phyloP scores from a whole-genome alignment of 2,329 filamentous ascomycete species.

The Rhinocladiella mackenziei region DNA sequence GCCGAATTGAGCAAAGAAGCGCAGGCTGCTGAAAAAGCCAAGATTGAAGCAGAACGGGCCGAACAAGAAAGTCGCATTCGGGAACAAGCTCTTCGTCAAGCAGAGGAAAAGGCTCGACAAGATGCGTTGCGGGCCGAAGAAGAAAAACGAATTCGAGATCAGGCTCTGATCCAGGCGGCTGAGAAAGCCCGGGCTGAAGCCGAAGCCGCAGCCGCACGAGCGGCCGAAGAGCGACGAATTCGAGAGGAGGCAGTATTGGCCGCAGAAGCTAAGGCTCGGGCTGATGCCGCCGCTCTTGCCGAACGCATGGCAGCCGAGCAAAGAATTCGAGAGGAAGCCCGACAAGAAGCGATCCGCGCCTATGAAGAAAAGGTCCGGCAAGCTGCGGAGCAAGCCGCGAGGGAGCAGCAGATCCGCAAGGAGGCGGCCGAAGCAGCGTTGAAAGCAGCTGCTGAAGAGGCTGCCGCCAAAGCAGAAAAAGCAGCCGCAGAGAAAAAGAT shows the following conservation, averaged over 20 bases:
- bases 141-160: constrained; percentile 33
- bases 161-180: constrained; percentile 29
- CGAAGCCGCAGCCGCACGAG: constrained; percentile 45
- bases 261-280: constrained; percentile 24
- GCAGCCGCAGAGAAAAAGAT: constrained; percentile 37
- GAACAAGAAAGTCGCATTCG: constrained; percentile 34
- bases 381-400: constrained; percentile 26
- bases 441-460: constrained; percentile 43
- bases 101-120: constrained; percentile 23
- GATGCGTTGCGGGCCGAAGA: constrained; percentile 36
- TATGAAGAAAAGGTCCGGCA: constrained; percentile 23
- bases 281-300: constrained; percentile 34
- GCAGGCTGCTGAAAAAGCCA: constrained; percentile 42
- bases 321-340: constrained; percentile 25
- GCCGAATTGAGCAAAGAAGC: constrained; percentile 22
- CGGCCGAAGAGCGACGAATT: constrained; percentile 33
- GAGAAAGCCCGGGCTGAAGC: constrained; percentile 40
- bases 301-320: constrained; percentile 42
- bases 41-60: constrained; percentile 42
- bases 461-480: constrained; percentile 43
- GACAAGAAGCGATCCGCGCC: constrained; percentile 24
- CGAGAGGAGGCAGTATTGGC: constrained; percentile 33
- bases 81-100: constrained; percentile 31
- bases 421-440: constrained; percentile 47
- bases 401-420: constrained; percentile 28